These are phyloP conservation scores for Colletotrichum acutatum DNA, from an alignment of 2,329 filamentous ascomycete species.

Conservation along the genomic window DNA sequence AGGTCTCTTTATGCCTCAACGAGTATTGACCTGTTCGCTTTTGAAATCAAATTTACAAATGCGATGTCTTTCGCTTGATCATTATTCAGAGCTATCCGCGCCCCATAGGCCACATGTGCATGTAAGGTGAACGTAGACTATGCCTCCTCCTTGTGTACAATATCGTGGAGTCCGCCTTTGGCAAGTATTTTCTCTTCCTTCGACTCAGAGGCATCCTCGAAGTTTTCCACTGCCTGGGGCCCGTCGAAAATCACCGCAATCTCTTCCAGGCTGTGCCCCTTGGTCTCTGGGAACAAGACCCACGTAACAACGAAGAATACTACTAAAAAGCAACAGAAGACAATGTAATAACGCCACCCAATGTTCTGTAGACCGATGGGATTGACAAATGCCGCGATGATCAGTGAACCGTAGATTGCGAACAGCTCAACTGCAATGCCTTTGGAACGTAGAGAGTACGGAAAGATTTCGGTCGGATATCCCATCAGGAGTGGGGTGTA, in stretches of 20 bases:
- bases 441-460: constrained; percentile 38
- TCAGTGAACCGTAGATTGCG: constrained; percentile 39
- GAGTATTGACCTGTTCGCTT: too few species aligned
- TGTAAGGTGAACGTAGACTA: not conserved
- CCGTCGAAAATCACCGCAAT: constrained; percentile 43
- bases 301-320: constrained; percentile 47
- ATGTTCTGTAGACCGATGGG: constrained; percentile 50
- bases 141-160: constrained; percentile 15
- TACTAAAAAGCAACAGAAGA: constrained; percentile 46
- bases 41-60: too few species aligned
- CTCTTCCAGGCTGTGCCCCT: constrained; percentile 41
- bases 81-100: not conserved
- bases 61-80: not conserved
- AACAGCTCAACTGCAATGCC: constrained; percentile 41
- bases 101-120: too few species aligned
- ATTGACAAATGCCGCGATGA: constrained; percentile 49
- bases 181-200: constrained; percentile 22
- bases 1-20: too few species aligned
- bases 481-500: constrained; percentile 56
- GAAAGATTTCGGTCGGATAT: constrained; percentile 45
- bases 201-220: constrained; percentile 6
- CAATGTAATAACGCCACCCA: constrained; percentile 53
- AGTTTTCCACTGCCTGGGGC: constrained; percentile 16
- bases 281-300: constrained; percentile 47
- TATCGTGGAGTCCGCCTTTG: constrained; percentile 1